phyloP scores from a whole-genome alignment of 2,329 filamentous ascomycete species.

The Aspergillus thermomutatus region DNA sequence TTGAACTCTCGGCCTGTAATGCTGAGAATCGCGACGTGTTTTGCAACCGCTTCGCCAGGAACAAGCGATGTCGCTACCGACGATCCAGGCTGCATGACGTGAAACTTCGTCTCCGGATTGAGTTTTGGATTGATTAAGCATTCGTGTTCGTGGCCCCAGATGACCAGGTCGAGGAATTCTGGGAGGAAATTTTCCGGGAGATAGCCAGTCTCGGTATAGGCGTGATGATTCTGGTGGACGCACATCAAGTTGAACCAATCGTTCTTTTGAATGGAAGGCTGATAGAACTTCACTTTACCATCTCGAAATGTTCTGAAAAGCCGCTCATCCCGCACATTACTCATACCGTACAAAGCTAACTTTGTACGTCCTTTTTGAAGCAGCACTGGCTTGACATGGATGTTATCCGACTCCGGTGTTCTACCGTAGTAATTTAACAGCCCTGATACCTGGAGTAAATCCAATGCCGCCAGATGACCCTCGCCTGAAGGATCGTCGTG shows the following conservation, averaged over 20 bases:
- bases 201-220: conserved; percentile 88
- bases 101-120: conserved; percentile 85
- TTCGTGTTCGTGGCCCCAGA: conserved; percentile 98
- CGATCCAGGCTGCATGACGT: conserved; percentile 96
- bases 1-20: conserved; percentile 80
- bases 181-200: conserved; percentile 91
- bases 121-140: conserved; percentile 80
- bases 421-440: conserved; percentile 95
- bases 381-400: conserved; percentile 84
- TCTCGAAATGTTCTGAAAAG: conserved; percentile 92
- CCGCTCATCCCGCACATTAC: conserved; percentile 93
- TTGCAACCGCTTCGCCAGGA: conserved; percentile 82
- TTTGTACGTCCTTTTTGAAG: conserved; percentile 93
- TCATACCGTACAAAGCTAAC: conserved; percentile 87
- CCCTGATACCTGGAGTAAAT: conserved; percentile 85
- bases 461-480: conserved; percentile 84
- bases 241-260: conserved; percentile 97
- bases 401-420: conserved; percentile 87
- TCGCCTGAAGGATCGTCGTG: conserved; percentile 98
- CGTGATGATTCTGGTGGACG: conserved; percentile 94
- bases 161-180: conserved; percentile 82
- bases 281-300: conserved; percentile 89
- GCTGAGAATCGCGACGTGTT: conserved; percentile 83
- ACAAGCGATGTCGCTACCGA: conserved; percentile 92
- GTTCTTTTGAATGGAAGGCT: conserved; percentile 70